Base-by-base conservation (phyloP, 345 rosid genomes). In the Trapa bicornis region DNA sequence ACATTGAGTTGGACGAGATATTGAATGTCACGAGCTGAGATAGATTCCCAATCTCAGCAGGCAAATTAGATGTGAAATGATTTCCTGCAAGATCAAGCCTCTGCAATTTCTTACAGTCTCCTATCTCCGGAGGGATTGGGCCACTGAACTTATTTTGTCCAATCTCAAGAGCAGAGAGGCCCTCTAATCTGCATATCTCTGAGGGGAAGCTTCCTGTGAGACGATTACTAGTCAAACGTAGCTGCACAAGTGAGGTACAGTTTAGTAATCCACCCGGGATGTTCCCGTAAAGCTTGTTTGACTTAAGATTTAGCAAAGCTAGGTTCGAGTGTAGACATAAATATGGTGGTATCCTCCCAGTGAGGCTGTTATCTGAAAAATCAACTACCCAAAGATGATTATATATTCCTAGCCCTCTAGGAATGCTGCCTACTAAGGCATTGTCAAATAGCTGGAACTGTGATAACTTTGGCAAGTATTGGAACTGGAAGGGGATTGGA, bases 381-480 rank as follows among this genome's bases (percentile, higher is more conserved):
- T 94, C 97, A 66, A 91, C 88, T 65, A 86, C 88, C 95, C 91
- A 91, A 66, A 94, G 88, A 50, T 72, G 85, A 73, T 86, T 82
- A 71, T 87, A 70, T 43, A 86, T 65, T 67, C 99, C 99, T 13
- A 94, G 88, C 64, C 78, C 77, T 48, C 56, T 86, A 56, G 99
- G 99, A 77, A 94, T 88, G 67, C 47, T 68, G 36, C 92, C 97
- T 1, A 75, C 79, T 75, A 94, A 74, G 5, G 81, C 78, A 65
- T 94, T 91, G 70, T 83, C 84, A 68, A 87, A 91, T 68, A 94
- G 89, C 96, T 94, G 99, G 72, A 94, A 78, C 84, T 82, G 89
- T 63, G 75, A 54, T 84, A 91, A 72, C 39, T 82, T 73, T 54
- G 85, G 85, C 76, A 91, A 80, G 72, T 87, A 80, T 69, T 91